Evolutionary conservation across 148 eudicot genomes (phyloP).

Genomic region (Pharnaceum exiguum): DNA sequence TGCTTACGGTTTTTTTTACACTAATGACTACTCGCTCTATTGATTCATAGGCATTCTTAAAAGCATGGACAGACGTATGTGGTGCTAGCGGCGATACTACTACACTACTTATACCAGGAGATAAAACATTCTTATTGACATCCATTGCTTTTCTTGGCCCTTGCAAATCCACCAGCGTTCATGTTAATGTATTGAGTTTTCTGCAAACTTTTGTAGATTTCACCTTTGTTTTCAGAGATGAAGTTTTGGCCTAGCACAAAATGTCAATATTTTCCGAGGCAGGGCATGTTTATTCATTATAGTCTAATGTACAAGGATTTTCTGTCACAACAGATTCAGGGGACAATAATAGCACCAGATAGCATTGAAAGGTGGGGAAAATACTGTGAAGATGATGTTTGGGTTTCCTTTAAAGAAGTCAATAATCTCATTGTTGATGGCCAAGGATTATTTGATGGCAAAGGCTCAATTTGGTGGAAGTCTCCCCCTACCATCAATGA

Average conservation of each 20-base stretch:
- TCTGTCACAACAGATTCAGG: conserved; percentile 4
- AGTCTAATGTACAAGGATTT: no score
- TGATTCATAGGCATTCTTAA: conserved; percentile 9
- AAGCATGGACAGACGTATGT: conserved; percentile 16
- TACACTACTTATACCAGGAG: not conserved
- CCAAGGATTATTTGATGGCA: not conserved
- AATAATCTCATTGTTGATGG: conserved; percentile 10
- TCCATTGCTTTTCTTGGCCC: conserved; percentile 6
- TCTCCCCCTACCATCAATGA: not conserved
- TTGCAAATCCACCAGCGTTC: conserved; percentile 1
- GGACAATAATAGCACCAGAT: conserved; percentile 13
- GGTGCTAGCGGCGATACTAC: not conserved
- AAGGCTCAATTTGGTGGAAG: conserved; percentile 17
- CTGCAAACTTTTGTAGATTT: no score
- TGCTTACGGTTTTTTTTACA: not conserved
- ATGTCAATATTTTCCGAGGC: no score
- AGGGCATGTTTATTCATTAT: no score
- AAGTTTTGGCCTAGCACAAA: no score
- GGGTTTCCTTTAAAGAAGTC: no score
- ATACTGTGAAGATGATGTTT: not conserved
- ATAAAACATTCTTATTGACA: not conserved
- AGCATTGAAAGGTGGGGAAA: not conserved
- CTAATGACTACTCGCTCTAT: not conserved
- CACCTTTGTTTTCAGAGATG: no score
- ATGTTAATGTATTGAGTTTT: not conserved